phyloP scores from a whole-genome alignment of 768 basidiomycete species.

The Suillus plorans region DNA sequence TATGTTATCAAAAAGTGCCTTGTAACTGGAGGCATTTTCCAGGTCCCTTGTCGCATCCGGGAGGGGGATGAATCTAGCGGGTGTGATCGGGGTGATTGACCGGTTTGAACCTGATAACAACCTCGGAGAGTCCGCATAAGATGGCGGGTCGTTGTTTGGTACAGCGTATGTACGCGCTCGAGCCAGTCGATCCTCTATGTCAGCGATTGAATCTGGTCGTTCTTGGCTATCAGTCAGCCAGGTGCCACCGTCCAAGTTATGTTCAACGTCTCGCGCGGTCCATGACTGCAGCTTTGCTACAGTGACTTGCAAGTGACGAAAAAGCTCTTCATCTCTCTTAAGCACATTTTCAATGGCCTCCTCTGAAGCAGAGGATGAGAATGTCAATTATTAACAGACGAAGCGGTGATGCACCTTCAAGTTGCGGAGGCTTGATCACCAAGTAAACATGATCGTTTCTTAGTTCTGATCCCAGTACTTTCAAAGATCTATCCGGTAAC shows the following conservation, averaged over 20 bases:
- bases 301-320: not conserved
- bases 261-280: not conserved
- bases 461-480: not conserved
- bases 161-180: not conserved
- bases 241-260: constrained; percentile 1
- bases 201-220: not conserved
- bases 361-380: not conserved
- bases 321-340: not conserved
- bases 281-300: not conserved
- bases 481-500: not conserved
- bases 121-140: not conserved
- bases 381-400: not conserved
- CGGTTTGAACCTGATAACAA: not conserved
- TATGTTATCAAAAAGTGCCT: not conserved
- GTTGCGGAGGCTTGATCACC: not conserved
- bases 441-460: not conserved
- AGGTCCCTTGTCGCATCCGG: not conserved
- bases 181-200: not conserved
- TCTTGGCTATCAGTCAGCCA: not conserved
- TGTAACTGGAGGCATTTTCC: not conserved
- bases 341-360: not conserved
- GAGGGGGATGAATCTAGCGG: not conserved
- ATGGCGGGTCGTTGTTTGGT: not conserved
- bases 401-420: not conserved
- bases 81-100: not conserved